Base-by-base conservation (phyloP, 1,284 basidiomycete species). In the Ustilago curta region DNA sequence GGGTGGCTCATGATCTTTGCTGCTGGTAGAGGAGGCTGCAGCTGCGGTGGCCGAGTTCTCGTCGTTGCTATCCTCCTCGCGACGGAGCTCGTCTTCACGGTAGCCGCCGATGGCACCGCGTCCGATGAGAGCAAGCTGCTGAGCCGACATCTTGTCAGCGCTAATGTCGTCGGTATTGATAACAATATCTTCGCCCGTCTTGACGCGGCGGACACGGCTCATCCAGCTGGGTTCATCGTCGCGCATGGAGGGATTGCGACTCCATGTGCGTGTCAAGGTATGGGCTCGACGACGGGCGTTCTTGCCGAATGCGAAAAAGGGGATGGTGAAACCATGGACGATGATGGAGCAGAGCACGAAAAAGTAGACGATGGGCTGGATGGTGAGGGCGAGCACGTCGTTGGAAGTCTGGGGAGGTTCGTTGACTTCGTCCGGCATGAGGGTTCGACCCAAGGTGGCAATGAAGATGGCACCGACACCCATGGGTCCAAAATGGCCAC, bases 351-450 rank as follows among this genome's bases (percentile, higher is more conserved):
- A 79, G 23, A 85, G 74, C 25, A 85, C 80, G 53, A 85, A 77
- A 49, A 85, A 84, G 77, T 77, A 84, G 39, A 84, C 78, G 59
- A 84, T 82, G 19, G 83, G 83, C 39, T 84, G 82, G 54, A 84
- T 83, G 11, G 81, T 82, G 45, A 78, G 52, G 3, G 83, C 76
- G 0, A 85, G 74, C 8, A 80, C 70, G 25, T 84, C 83, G 56
- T 83, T 83, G 48, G 59, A 61, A 8, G 74, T 78, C 54, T 79
- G 48, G 0, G 84, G 82, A n/a, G 82, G 83, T 21, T 76, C 53
- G 23, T 62, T 45, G 4, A 81, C 58, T 23, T 83, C 76, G 37
- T 83, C 70, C 18, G 81, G 79, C 53, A 84, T 70, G 47, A 81
- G 49, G 3, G 76, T 72, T 2, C 83, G 68, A 3, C 79, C 81